These are phyloP conservation scores for Shiraia bambusicola DNA, from an alignment of 2,329 filamentous ascomycete genomes.

Conservation along the genomic window DNA sequence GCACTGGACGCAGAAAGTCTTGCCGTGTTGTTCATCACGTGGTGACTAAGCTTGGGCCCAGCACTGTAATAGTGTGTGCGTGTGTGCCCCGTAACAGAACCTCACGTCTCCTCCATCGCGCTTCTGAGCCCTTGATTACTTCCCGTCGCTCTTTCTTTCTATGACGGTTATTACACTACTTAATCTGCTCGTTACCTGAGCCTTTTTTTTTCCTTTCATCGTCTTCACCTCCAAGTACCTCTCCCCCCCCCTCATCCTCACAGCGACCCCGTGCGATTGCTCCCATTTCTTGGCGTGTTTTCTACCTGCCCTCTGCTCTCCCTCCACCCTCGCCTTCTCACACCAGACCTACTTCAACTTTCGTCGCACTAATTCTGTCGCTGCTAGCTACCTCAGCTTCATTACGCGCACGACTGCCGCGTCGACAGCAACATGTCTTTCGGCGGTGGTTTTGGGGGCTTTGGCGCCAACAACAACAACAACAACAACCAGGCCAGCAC, in stretches of 20 bases:
- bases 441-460: slow-evolving; percentile 51
- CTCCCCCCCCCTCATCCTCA: no score
- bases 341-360: slow-evolving; percentile 18
- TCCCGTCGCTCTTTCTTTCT: slow-evolving; percentile 27
- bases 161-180: slow-evolving; percentile 35
- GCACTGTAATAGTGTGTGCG: background rate
- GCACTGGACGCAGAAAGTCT: slow-evolving; percentile 4
- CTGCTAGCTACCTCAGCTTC: slow-evolving; percentile 17
- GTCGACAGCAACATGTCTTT: slow-evolving; percentile 49
- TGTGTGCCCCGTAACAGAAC: background rate
- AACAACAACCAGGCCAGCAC: slow-evolving; percentile 33
- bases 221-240: slow-evolving; percentile 7
- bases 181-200: slow-evolving; percentile 33
- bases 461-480: slow-evolving; percentile 45
- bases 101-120: slow-evolving; percentile 13
- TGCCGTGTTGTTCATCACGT: slow-evolving; percentile 4
- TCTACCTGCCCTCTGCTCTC: slow-evolving; percentile 26
- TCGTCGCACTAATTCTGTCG: slow-evolving; percentile 22
- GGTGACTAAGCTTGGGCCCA: background rate
- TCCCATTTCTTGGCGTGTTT: slow-evolving; percentile 39
- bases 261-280: slow-evolving; percentile 23
- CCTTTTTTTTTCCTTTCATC: slow-evolving; percentile 13
- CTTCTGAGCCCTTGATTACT: slow-evolving; percentile 14
- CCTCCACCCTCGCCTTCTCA: slow-evolving; percentile 18
- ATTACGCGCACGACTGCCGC: slow-evolving; percentile 25